These are phyloP conservation scores for Marasmius sp. DNA, from an alignment of 1,284 basidiomycete genomes.

Conservation along the genomic window DNA sequence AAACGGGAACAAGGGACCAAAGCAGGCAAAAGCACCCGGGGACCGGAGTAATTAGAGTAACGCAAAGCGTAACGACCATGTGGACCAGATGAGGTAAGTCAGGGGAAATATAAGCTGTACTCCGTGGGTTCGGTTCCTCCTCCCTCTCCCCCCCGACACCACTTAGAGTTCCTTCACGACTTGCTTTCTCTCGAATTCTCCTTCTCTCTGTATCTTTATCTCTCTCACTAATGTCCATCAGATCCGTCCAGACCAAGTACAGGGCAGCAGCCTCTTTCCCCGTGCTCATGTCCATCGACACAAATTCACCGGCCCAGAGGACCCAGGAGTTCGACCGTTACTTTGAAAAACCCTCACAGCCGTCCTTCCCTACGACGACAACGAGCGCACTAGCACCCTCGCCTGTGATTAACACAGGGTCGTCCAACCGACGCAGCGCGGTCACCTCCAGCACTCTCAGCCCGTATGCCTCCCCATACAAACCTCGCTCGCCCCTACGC, in stretches of 20 bases:
- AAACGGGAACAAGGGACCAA: neutral
- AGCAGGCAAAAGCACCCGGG: neutral
- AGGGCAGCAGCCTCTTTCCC: neutral
- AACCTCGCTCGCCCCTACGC: neutral
- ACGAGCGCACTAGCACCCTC: neutral
- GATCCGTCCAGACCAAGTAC: slow-evolving; percentile 8
- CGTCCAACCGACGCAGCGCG: neutral
- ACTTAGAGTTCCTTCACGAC: slow-evolving; percentile 1
- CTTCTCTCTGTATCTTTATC: neutral
- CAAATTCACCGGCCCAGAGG: slow-evolving; percentile 4
- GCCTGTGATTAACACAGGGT: neutral
- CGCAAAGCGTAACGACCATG: neutral
- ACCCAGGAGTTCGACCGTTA: slow-evolving; percentile 1
- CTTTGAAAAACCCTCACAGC: neutral
- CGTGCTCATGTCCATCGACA: slow-evolving; percentile 9
- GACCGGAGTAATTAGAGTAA: neutral
- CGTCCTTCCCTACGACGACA: neutral
- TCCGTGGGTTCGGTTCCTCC: neutral
- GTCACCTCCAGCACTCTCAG: neutral
- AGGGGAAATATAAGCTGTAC: slow-evolving; percentile 1
- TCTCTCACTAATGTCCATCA: slow-evolving; percentile 10
- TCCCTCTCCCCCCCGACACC: neutral
- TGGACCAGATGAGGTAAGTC: neutral
- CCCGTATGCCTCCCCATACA: neutral
- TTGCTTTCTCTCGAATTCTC: neutral